These are phyloP conservation scores for Glycine latifolia DNA, from an alignment of 306 rosid species.

Conservation along the genomic window DNA sequence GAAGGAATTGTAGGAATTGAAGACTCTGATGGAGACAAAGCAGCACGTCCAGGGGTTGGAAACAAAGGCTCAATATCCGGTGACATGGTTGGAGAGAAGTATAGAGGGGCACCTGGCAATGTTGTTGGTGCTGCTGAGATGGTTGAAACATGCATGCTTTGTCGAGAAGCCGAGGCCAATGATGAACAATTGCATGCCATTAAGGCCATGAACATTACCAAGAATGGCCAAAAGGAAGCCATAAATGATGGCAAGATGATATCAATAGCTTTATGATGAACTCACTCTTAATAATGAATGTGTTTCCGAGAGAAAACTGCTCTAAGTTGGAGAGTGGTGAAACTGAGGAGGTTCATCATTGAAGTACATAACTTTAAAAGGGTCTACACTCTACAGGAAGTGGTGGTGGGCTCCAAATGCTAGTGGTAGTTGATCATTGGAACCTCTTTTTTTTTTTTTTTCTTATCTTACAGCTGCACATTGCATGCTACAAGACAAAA, in stretches of 20 bases:
- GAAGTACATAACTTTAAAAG: conserved; percentile 47
- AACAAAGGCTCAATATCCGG: conserved; percentile 61
- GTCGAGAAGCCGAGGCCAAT: conserved; percentile 38
- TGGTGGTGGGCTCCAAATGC: conserved; percentile 51
- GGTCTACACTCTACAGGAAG: conserved; percentile 34
- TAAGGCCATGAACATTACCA: conserved; percentile 39
- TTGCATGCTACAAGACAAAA: conserved; percentile 56
- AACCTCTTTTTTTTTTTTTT: conserved; percentile 35
- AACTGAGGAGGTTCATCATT: conserved; percentile 48
- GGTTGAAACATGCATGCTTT: conserved; percentile 46
- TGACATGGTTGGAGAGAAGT: conserved; percentile 48
- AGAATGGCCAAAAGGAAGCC: conserved; percentile 58
- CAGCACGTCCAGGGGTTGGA: conserved; percentile 51
- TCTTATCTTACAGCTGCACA: conserved; percentile 35
- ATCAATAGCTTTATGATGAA: conserved; percentile 49
- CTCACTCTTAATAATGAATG: conserved; percentile 31
- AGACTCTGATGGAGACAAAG: conserved; percentile 54
- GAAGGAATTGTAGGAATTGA: conserved; percentile 60
- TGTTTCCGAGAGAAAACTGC: conserved; percentile 42
- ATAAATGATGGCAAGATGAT: conserved; percentile 42
- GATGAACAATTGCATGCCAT: conserved; percentile 42
- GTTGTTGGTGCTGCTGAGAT: conserved; percentile 60
- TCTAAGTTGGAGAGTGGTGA: conserved; percentile 30
- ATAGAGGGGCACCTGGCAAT: conserved; percentile 46
- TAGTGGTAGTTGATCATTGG: conserved; percentile 49